phyloP scores from a whole-genome alignment of 306 rosid species.

The Vigna mungo region DNA sequence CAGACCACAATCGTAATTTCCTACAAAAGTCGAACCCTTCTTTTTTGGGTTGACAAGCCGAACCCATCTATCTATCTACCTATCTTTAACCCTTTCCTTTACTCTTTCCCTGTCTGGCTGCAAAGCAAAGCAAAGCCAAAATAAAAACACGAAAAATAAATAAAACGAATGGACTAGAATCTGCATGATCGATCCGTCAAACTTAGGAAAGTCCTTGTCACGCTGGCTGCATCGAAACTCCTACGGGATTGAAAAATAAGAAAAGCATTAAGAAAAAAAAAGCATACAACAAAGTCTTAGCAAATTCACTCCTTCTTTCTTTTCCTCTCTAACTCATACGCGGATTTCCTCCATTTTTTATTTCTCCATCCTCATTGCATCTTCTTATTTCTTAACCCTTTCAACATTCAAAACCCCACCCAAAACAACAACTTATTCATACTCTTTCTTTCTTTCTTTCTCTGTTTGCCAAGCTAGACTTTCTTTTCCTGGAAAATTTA shows the following conservation, averaged over 20 bases:
- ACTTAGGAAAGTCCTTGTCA: constrained; percentile 60
- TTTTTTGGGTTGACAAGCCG: constrained; percentile 38
- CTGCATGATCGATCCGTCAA: constrained; percentile 58
- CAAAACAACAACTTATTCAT: constrained; percentile 47
- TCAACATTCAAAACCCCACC: constrained; percentile 50
- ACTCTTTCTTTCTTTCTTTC: constrained; percentile 14
- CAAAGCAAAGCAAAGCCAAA: background rate
- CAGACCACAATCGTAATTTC: constrained; percentile 46
- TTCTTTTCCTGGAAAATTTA: background rate
- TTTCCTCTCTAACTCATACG: constrained; percentile 41
- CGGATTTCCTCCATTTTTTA: constrained; percentile 53
- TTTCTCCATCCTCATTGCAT: constrained; percentile 12
- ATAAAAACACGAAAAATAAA: background rate
- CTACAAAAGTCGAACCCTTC: constrained; percentile 30
- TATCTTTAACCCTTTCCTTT: constrained; percentile 28
- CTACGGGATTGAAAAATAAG: constrained; percentile 28
- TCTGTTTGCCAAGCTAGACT: background rate
- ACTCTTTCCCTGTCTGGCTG: constrained; percentile 5
- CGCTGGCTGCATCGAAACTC: constrained; percentile 42
- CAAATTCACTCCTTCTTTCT: constrained; percentile 51
- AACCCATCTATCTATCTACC: background rate
- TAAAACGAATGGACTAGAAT: constrained; percentile 54
- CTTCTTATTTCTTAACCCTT: constrained; percentile 49
- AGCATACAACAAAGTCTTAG: constrained; percentile 37
- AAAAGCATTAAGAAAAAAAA: background rate